These are phyloP conservation scores for Clonostachys rhizophaga DNA, from an alignment of 2,329 filamentous ascomycete genomes.

Conservation along the genomic window DNA sequence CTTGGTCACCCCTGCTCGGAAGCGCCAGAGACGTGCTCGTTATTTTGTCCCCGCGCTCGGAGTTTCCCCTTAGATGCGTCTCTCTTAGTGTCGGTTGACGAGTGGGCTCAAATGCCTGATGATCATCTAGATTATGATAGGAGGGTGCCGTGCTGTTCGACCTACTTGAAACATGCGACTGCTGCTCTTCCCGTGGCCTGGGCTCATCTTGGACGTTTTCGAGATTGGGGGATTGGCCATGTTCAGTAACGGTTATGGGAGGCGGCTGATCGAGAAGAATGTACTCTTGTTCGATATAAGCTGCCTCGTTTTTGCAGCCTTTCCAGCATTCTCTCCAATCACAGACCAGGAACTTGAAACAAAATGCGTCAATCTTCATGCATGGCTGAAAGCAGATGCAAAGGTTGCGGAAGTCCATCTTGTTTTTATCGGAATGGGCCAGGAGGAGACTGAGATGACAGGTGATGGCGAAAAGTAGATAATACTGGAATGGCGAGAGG, in stretches of 20 bases:
- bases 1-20: too few relatives aligned
- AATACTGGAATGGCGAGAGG: slow-evolving; percentile 95
- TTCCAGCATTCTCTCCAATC: slow-evolving; percentile 98
- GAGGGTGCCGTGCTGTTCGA: too few relatives aligned
- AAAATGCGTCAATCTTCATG: slow-evolving; percentile 92
- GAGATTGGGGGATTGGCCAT: neutral
- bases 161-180: too few relatives aligned
- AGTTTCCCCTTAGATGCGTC: too few relatives aligned
- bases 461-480: slow-evolving; percentile 93
- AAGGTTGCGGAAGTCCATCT: slow-evolving; percentile 94
- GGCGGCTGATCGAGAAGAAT: slow-evolving; percentile 52
- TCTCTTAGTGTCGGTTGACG: too few relatives aligned
- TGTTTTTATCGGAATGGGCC: slow-evolving; percentile 91
- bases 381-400: slow-evolving; percentile 97
- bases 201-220: neutral
- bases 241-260: slow-evolving; percentile 19
- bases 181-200: neutral
- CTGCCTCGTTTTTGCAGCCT: slow-evolving; percentile 86
- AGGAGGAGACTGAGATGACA: slow-evolving; percentile 90
- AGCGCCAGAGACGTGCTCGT: too few relatives aligned
- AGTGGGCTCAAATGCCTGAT: too few relatives aligned
- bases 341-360: slow-evolving; percentile 91
- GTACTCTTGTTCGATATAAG: slow-evolving; percentile 69
- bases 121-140: too few relatives aligned
- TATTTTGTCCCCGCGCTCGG: too few relatives aligned